Evolutionary conservation across 2,329 filamentous ascomycete genomes (phyloP), one percentile per base, ranked within the genome.

Genomic region (Zymoseptoria tritici): DNA sequence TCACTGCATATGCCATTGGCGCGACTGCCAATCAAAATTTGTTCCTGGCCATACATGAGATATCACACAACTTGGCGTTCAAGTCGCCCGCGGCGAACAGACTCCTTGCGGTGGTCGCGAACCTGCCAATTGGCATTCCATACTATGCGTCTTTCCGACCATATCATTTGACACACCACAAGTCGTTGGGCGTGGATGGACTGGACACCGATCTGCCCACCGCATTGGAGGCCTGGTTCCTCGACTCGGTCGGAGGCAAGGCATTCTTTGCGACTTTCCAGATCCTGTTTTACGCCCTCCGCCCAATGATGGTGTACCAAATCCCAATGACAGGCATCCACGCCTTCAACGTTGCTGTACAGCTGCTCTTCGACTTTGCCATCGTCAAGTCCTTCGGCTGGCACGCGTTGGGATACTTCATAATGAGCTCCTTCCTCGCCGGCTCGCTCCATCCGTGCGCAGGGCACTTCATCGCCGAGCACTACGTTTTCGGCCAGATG

Each of bases 231-330:
- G 93, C 91, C 64, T 78, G 96, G 72, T 88, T 99, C 74, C 87
- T 99, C 70, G 90, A 99, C 80, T 97, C 91, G 7, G 87, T 99
- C 68, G 84, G 93, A 19, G 94, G 94, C 74, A 99, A 99, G 78
- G 88, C 94, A 66, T 99, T 99, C 81, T 99, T 99, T 83, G 93
- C 89, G 79, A 99, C 94, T 67, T 99, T 97, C 79, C 94, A 99
- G 78, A 97, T 99, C 75, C 84, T 99, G 73, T 99, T 99, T 83
- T 99, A 99, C 79, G 94, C 94, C 70, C 77, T 99, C 55, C 90
- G 94, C 16, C 94, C 94, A 62, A 96, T 97, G 88, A 87, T 92
- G 77, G 84, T 99, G 68, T 96, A 96, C 82, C 84, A 85, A 68
- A 83, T 97, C 4, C 90, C 93, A 46, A 84, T 97, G 74, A 97